Base-by-base conservation (phyloP, 2,329 filamentous ascomycete species). In the Diaporthe citriasiana region DNA sequence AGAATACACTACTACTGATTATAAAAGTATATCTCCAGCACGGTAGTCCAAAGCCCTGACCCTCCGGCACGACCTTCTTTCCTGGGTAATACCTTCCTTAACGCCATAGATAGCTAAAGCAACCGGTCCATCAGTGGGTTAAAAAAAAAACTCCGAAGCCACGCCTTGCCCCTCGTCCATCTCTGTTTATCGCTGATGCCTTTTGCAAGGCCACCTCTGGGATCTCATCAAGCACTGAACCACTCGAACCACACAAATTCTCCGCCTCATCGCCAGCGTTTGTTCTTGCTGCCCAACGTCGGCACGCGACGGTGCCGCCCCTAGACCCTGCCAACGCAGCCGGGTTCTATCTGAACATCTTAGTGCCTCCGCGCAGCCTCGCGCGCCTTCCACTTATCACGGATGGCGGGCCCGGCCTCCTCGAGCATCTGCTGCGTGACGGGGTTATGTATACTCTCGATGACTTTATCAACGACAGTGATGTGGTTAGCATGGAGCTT, bases 401-500 rank as follows among this genome's bases (percentile, higher is more conserved):
- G 91, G 78, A 98, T 96, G n/a, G 84, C 86, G 50, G 88, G 89
- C 38, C 93, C 93, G 0, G 90, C 88, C 2, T 85, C 88, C 59
- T 95, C 88, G 45, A 99, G 87, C 80, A 99, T 95, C 73, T 94
- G 88, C 83, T 98, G 91, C 0, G 91, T 93, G 15, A 99, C 95
- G 1, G 91, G 92, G 79, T 98, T 95, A 75, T 91, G 89, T 78
- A 99, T 98, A 82, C 94, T 97, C 77, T 96, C 93, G 74, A 98
- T 88, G 5, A 99, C 97, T 81, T 93, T 97, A 35, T 92, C 87
- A 1, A 98, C 94, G 0, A 94, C 96, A 25, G 87, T 92, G 74
- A 94, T 93, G 83, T 98, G 95, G 80, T 99, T 99, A 0, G 94
- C 95, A 77, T 98, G 93, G 38, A 88, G 87, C 85, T 99, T 99